Conservation (phyloP, 2,329 filamentous ascomycete genomes). For the Fusarium sterilihyphosum region DNA sequence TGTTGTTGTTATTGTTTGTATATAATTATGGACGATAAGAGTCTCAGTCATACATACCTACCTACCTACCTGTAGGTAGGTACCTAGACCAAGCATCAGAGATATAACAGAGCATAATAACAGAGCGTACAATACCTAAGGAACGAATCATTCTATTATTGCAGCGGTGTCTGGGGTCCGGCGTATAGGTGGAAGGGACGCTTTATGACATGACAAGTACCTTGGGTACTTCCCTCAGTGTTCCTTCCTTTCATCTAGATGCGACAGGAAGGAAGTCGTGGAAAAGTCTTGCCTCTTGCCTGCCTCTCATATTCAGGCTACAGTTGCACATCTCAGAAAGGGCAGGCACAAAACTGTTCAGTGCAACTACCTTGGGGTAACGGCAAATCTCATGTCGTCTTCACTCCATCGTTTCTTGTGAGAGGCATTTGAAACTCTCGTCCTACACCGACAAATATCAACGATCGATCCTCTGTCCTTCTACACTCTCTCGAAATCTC, state of each 20-base stretch:
- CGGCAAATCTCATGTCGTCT: neutral
- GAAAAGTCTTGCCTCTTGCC: neutral
- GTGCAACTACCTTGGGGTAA: slow-evolving; percentile 14
- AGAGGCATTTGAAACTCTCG: slow-evolving; percentile 18
- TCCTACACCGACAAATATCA: slow-evolving; percentile 10
- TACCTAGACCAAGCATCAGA: neutral
- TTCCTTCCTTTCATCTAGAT: neutral
- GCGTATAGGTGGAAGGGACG: neutral
- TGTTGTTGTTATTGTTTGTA: slow-evolving; percentile 3
- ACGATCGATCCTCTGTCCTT: slow-evolving; percentile 5
- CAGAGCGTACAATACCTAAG: neutral
- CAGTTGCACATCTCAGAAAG: neutral
- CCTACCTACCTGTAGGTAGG: neutral
- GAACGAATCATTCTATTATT: neutral
- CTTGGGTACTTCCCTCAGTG: neutral
- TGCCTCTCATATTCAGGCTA: neutral
- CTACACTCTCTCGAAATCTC: neutral
- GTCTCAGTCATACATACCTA: neutral
- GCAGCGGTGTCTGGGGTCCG: neutral
- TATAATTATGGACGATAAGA: slow-evolving; percentile 2
- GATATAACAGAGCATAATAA: slow-evolving; percentile 8
- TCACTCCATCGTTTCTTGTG: neutral
- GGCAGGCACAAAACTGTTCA: neutral
- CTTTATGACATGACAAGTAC: neutral
- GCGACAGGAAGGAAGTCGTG: neutral